These are phyloP conservation scores for Rosellinia necatrix DNA, from an alignment of 2,329 filamentous ascomycete species.

Conservation along the genomic window DNA sequence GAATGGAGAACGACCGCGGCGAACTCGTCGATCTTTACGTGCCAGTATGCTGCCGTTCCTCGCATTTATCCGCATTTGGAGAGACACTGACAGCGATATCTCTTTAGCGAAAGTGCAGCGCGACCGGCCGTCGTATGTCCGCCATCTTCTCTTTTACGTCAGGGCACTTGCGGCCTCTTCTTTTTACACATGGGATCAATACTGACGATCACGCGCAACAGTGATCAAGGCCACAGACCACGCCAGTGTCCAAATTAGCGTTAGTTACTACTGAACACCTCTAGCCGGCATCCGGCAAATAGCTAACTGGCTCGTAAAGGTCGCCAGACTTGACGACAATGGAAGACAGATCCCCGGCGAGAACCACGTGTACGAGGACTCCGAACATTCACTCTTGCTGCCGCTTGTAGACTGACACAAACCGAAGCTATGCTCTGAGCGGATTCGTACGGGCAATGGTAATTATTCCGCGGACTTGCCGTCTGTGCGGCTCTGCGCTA, in stretches of 20 bases:
- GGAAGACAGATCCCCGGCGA: slow-evolving; percentile 76
- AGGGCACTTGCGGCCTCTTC: no score
- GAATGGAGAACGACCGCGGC: slow-evolving; percentile 99
- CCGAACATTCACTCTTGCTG: background rate
- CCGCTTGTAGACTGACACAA: slow-evolving; percentile 66
- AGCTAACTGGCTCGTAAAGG: slow-evolving; percentile 21
- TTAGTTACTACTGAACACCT: slow-evolving; percentile 8
- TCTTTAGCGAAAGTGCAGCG: slow-evolving; percentile 84
- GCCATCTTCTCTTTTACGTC: background rate
- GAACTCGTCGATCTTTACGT: slow-evolving; percentile 98
- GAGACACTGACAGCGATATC: slow-evolving; percentile 19
- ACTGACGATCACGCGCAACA: slow-evolving; percentile 13
- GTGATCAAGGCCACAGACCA: slow-evolving; percentile 99
- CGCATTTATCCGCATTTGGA: background rate
- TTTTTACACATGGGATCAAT: background rate
- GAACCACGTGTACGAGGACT: slow-evolving; percentile 28
- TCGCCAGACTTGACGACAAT: slow-evolving; percentile 99
- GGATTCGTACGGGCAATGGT: slow-evolving; percentile 93
- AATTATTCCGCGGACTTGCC: background rate
- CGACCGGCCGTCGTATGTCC: slow-evolving; percentile 27
- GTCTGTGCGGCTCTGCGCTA: background rate
- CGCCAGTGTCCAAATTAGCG: slow-evolving; percentile 77
- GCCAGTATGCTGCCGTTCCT: slow-evolving; percentile 27
- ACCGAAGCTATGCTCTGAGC: slow-evolving; percentile 95
- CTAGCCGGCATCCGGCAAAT: background rate